phyloP scores from a whole-genome alignment of 305 asterid species.

The Euphrasia arctica region DNA sequence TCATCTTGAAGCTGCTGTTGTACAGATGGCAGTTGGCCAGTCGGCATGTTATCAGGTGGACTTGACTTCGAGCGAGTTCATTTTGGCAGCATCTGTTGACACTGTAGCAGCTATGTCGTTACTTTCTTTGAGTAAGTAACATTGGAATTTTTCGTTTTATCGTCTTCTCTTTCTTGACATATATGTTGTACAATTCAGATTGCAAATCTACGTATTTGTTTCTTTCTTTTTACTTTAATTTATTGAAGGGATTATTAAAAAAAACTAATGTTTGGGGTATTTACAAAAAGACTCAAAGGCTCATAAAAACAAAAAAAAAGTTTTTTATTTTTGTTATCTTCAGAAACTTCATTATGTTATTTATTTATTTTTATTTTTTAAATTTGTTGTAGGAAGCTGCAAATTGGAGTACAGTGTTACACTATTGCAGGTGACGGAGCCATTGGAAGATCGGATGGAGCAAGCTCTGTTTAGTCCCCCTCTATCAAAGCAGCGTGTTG shows the following conservation, averaged over 20 bases:
- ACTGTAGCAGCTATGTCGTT: constrained; percentile 44
- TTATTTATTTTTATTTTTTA: background rate
- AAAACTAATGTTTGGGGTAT: too few relatives aligned
- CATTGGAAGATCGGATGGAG: constrained; percentile 94
- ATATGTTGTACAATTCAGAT: constrained; percentile 4
- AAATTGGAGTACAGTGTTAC: constrained; percentile 58
- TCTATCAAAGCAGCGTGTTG: constrained; percentile 94
- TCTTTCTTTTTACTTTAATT: background rate
- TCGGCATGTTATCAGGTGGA: constrained; percentile 62
- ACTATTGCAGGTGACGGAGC: constrained; percentile 69
- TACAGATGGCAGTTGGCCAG: constrained; percentile 74
- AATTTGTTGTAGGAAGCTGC: constrained; percentile 51
- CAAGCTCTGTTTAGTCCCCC: constrained; percentile 93
- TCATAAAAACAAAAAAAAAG: too few relatives aligned
- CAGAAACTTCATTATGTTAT: background rate
- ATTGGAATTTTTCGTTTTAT: background rate
- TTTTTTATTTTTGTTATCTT: too few relatives aligned
- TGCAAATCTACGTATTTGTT: background rate
- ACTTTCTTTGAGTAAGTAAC: constrained; percentile 54
- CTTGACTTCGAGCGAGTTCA: constrained; percentile 59
- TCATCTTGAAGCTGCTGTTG: constrained; percentile 60
- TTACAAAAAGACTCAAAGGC: too few relatives aligned
- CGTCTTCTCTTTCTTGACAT: background rate
- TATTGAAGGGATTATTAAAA: background rate
- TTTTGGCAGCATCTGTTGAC: constrained; percentile 70